Evolutionary conservation across 257 asterid genomes (phyloP).

Genomic region (Jacaranda mimosifolia): DNA sequence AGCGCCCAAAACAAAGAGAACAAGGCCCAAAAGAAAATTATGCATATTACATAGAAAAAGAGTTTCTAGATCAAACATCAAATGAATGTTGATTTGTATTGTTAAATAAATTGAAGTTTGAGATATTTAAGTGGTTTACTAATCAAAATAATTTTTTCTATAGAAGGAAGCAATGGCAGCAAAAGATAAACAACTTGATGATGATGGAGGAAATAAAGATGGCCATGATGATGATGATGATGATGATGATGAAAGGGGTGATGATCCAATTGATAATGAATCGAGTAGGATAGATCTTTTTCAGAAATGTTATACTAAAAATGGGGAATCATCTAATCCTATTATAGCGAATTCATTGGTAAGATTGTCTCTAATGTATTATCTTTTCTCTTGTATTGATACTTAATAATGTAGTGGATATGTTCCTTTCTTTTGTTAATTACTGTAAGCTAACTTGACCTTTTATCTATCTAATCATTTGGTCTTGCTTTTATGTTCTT

Average conservation of each 20-base stretch:
- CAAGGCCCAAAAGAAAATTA: background rate
- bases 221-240: background rate
- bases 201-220: background rate
- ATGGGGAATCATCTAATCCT: conserved; percentile 8
- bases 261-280: background rate
- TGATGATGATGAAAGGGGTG: no score
- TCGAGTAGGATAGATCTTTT: background rate
- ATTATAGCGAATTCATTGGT: background rate
- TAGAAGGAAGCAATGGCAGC: background rate
- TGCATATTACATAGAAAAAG: background rate
- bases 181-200: background rate
- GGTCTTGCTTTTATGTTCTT: no score
- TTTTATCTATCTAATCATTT: no score
- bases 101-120: background rate
- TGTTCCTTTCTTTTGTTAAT: no score
- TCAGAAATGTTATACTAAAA: conserved; percentile 15
- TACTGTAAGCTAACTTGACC: no score
- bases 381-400: no score
- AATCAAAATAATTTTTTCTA: background rate
- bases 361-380: background rate
- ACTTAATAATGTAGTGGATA: no score
- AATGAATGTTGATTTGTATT: background rate
- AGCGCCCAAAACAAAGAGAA: background rate
- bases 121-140: background rate
- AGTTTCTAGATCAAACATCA: conserved; percentile 1